Evolutionary conservation across 2,329 filamentous ascomycete species (phyloP).

Genomic region (Phyllosticta ampelicida): DNA sequence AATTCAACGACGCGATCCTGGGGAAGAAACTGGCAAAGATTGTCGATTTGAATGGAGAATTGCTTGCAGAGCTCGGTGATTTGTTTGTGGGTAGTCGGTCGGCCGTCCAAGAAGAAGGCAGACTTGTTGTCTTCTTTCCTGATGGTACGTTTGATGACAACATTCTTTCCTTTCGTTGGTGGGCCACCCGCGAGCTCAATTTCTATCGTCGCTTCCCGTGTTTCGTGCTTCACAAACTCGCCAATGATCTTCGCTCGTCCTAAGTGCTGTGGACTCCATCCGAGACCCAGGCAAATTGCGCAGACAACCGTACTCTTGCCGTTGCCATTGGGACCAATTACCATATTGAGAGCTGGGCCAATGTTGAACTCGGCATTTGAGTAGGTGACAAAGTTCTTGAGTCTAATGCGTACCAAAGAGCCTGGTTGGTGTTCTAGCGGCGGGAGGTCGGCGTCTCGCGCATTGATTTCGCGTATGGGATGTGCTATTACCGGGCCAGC

Average conservation of each 20-base stretch:
- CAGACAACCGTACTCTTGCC: slow-evolving; percentile 97
- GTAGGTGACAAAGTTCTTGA: slow-evolving; percentile 92
- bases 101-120: slow-evolving; percentile 67
- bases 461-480: neutral
- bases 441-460: slow-evolving; percentile 3
- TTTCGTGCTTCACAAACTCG: slow-evolving; percentile 90
- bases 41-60: slow-evolving; percentile 91
- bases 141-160: slow-evolving; percentile 65
- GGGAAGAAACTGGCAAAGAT: slow-evolving; percentile 91
- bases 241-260: slow-evolving; percentile 75
- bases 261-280: slow-evolving; percentile 68
- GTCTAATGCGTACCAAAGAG: slow-evolving; percentile 75
- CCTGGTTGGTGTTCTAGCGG: slow-evolving; percentile 47
- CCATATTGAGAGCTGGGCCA: slow-evolving; percentile 92
- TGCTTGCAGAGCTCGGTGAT: slow-evolving; percentile 57
- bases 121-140: slow-evolving; percentile 71
- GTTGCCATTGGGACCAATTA: slow-evolving; percentile 97
- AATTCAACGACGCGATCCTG: slow-evolving; percentile 96
- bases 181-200: slow-evolving; percentile 70
- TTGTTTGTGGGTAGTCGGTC: slow-evolving; percentile 47
- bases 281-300: slow-evolving; percentile 86
- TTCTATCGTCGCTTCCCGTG: slow-evolving; percentile 67
- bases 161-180: slow-evolving; percentile 49
- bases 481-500: slow-evolving; percentile 7
- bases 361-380: slow-evolving; percentile 82